A percentile compares a stretch with the other conserved stretches of the same genome.
phyloP scores from a whole-genome alignment of 192 early-diverging fungal species.

The Coemansia sp. region DNA sequence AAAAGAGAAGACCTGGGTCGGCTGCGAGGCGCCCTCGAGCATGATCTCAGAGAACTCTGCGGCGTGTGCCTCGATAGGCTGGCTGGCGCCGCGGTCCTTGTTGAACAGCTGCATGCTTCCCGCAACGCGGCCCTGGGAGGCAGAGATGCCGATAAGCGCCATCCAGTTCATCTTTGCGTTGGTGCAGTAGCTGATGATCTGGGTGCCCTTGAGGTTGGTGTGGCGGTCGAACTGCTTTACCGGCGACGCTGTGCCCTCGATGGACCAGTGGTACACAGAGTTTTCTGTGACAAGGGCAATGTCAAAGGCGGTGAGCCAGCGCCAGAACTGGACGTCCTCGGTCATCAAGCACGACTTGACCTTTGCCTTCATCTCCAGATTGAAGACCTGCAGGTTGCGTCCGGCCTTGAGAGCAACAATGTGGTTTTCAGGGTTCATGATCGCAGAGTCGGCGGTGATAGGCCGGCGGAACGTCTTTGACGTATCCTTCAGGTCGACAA shows the following conservation, averaged over 20 bases:
- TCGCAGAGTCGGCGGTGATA: slow-evolving; percentile 96
- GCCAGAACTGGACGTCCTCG: slow-evolving; percentile 92
- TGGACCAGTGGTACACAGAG: slow-evolving; percentile 95
- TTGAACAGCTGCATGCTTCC: slow-evolving; percentile 97
- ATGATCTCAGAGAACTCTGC: slow-evolving; percentile 91
- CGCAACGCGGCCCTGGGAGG: slow-evolving; percentile 84
- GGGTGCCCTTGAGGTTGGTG: slow-evolving; percentile 73
- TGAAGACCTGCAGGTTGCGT: slow-evolving; percentile 94
- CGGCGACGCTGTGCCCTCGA: slow-evolving; percentile 85
- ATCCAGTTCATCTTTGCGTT: slow-evolving; percentile 93
- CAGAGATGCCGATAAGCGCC: slow-evolving; percentile 91
- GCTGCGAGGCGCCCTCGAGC: slow-evolving; percentile 70
- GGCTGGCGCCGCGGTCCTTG: slow-evolving; percentile 87
- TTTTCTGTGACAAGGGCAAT: slow-evolving; percentile 87
- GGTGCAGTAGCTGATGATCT: slow-evolving; percentile 96
- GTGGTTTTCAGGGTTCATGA: slow-evolving; percentile 94
- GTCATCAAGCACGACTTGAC: slow-evolving; percentile 90
- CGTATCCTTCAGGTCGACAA: slow-evolving; percentile 89
- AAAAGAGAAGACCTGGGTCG: slow-evolving; percentile 93
- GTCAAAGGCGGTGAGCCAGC: slow-evolving; percentile 86
- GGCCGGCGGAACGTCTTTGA: slow-evolving; percentile 81
- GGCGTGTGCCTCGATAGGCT: slow-evolving; percentile 95
- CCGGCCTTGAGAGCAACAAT: slow-evolving; percentile 96
- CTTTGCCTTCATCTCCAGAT: slow-evolving; percentile 94
- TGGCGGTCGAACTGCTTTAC: slow-evolving; percentile 94